A percentile compares a stretch with the other conserved stretches of the same genome.
Conservation (phyloP, 2,329 filamentous ascomycete species). For the Xylaria sp. region DNA sequence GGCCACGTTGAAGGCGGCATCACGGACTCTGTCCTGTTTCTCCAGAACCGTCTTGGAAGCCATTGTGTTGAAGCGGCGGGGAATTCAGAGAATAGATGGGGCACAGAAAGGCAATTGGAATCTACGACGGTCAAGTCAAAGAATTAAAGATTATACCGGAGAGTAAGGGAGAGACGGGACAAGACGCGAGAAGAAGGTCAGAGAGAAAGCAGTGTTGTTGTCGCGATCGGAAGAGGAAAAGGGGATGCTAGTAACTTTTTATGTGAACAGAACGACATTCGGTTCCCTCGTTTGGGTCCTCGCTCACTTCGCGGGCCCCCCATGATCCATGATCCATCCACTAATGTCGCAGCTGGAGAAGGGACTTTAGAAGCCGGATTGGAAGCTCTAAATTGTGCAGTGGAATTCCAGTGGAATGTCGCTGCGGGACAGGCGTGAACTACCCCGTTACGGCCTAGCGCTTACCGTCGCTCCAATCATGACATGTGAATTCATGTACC, state of each 20-base stretch:
- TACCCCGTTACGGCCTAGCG: not conserved
- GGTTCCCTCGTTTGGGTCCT: too few species aligned
- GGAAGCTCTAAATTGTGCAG: not conserved
- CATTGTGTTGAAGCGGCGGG: slow-evolving; percentile 35
- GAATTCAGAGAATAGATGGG: not conserved
- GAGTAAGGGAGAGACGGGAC: not conserved
- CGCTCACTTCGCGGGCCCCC: not conserved
- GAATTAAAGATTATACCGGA: not conserved
- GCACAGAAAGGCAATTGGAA: not conserved
- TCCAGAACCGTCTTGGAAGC: slow-evolving; percentile 55
- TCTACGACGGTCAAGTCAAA: not conserved
- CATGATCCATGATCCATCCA: not conserved
- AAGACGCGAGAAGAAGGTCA: not conserved
- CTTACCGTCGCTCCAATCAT: slow-evolving; percentile 3
- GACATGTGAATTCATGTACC: not conserved
- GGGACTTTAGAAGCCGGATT: not conserved
- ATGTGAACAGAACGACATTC: slow-evolving; percentile 4
- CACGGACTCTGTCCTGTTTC: slow-evolving; percentile 74
- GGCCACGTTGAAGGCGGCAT: slow-evolving; percentile 86
- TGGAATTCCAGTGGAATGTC: not conserved
- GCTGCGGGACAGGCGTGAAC: not conserved
- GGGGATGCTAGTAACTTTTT: slow-evolving; percentile 19
- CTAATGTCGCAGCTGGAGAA: not conserved
- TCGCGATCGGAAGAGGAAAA: slow-evolving; percentile 9
- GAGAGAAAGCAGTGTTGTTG: slow-evolving; percentile 2